Base-by-base conservation (phyloP, 2,329 filamentous ascomycete genomes). In the Alternaria sp. region DNA sequence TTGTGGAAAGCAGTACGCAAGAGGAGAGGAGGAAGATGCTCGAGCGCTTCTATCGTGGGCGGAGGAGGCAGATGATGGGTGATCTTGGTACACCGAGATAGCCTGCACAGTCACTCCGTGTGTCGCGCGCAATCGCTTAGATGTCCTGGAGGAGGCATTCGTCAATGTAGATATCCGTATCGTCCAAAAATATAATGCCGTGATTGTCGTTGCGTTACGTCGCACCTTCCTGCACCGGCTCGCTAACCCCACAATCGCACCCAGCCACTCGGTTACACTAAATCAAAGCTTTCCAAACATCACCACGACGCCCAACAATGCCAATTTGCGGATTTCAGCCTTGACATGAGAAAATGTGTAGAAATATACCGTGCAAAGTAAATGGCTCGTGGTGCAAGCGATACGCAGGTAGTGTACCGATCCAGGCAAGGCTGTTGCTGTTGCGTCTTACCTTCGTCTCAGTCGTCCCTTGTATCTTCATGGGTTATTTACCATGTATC, bases 1-100 rank as follows among this genome's bases (percentile, higher is more conserved):
- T 94, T 14, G 94, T 98, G 4, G 96, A 98, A 80, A 88, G 89
- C 14, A 96, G 94, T 92, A 96, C 92, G 49, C 92, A 95, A 78
- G 92, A 91, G 74, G 87, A 96, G 81, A 83, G 95, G 73, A 86
- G 92, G 65, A 89, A 90, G 69, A 94, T 89, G 78, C 82, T 98
- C 25, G 92, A 96, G 60, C 83, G 83, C 4, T 98, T 97, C 79
- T 98, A 98, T 83, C 82, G 84, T 66, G 85, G 84, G 70, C 85
- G 94, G 67, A 86, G 88, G 75, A 85, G 86, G 63, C 82, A 82
- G 25, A 59, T 77, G 11, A 59, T 51, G 23, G 20, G 47, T 1
- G 60, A 62, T 18, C 53, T 64, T 41, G 25, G 37, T 8, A 47
- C 23, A 6, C 46, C 28, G 12, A 64, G n/a, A 44, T 58, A 41